Evolutionary conservation across 2,329 filamentous ascomycete species (phyloP).

Genomic region (Aspergillus sp.): DNA sequence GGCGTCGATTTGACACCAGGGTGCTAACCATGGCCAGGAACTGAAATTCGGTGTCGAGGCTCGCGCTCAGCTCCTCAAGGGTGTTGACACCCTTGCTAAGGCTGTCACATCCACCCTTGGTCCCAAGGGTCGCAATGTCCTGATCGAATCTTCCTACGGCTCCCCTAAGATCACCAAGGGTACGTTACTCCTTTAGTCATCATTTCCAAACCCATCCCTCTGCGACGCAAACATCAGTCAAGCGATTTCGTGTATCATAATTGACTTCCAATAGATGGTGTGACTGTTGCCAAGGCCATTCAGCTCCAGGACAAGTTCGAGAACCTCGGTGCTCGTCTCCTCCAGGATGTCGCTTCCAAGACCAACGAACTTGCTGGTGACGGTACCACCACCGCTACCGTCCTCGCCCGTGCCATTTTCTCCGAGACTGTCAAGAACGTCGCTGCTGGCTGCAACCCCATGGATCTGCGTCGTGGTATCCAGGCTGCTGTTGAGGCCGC

Average conservation of each 20-base stretch:
- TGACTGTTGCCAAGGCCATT: conserved; percentile 86
- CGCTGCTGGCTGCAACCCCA: conserved; percentile 97
- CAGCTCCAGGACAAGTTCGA: conserved; percentile 98
- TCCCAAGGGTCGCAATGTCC: conserved; percentile 95
- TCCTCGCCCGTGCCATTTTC: conserved; percentile 96
- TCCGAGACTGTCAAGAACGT: conserved; percentile 99
- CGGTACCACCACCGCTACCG: conserved; percentile 95
- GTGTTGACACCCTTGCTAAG: conserved; percentile 95
- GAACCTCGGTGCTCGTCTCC: conserved; percentile 93
- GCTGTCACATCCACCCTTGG: conserved; percentile 95
- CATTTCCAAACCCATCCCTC: neutral
- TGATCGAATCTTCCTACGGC: conserved; percentile 98
- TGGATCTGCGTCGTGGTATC: conserved; percentile 96
- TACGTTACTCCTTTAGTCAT: conserved; percentile 45
- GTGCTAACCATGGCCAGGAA: conserved; percentile 61
- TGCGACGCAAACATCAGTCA: conserved; percentile 15
- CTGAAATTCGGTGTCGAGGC: conserved; percentile 97
- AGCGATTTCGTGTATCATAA: neutral
- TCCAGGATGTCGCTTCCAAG: conserved; percentile 98
- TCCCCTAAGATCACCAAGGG: conserved; percentile 99
- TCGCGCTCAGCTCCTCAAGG: conserved; percentile 81
- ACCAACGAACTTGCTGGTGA: conserved; percentile 99
- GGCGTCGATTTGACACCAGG: conserved; percentile 2
- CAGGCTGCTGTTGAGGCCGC: conserved; percentile 95
- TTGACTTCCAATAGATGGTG: conserved; percentile 64